Base-by-base conservation (phyloP, 1,284 basidiomycete genomes). In the Trichosporon ovoides region DNA sequence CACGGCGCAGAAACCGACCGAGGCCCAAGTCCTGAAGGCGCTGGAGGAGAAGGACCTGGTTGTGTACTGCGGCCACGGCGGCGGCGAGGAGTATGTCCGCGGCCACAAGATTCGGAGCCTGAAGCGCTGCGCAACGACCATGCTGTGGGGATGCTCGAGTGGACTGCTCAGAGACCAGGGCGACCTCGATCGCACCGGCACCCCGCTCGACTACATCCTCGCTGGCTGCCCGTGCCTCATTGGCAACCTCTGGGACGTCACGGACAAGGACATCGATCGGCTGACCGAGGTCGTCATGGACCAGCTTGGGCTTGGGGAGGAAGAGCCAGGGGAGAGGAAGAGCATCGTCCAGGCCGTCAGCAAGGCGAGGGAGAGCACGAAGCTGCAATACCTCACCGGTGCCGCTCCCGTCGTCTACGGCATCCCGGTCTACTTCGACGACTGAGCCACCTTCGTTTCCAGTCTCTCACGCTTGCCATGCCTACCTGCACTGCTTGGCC, bases 91-190 rank as follows among this genome's bases (percentile, higher is more conserved):
- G 70, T 99, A 95, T 69, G 83, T 92, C 12, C 86, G 90, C 5
- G 89, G 90, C 1, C 86, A 88, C 71, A 88, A 88, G 66, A 83
- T 98, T 55, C 83, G 90, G 19, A 83, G 87, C 62, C 81, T 98
- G 19, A 81, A 83, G 3, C 82, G 82, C 18, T 98, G 95, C 72
- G 93, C 95, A 1, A 87, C 87, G 11, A 87, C 91, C 0, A 96
- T 99, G 92, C 84, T 99, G 9, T 99, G 94, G 95, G 95, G 96
- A 0, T 99, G 95, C 80, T 98, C 95, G 0, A 96, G 92, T 0
- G 96, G 94, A 14, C 79, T 84, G 3, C 77, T 99, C 61, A 83
- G 83, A 55, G 89, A 94, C 55, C 89, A 92, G 83, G 95, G 95
- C 12, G 91, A 95, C 60, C 93, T 93, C 68, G 95, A 98, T 68